Evolutionary conservation across 2,329 filamentous ascomycete species (phyloP).

Genomic region (Monosporascus sp.): DNA sequence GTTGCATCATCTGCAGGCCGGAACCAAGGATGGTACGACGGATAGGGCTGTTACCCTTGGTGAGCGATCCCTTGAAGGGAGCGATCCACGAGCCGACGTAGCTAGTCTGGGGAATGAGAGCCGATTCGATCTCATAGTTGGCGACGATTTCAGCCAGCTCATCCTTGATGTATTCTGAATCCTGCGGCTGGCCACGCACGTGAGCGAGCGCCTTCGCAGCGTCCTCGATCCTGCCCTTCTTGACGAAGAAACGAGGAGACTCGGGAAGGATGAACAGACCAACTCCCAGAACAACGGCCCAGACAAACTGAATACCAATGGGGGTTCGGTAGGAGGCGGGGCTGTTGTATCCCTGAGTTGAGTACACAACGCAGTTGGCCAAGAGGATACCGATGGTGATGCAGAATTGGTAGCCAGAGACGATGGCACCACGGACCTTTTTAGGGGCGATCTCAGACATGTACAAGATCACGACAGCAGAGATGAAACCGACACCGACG

Average conservation of each 20-base stretch:
- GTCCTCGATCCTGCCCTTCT: slow-evolving; percentile 56
- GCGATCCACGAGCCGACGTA: slow-evolving; percentile 57
- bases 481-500: slow-evolving; percentile 62
- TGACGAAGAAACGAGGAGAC: slow-evolving; percentile 68
- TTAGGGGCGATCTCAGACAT: slow-evolving; percentile 59
- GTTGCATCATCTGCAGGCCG: slow-evolving; percentile 28
- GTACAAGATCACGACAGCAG: slow-evolving; percentile 64
- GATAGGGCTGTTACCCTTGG: slow-evolving; percentile 49
- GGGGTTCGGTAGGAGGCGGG: slow-evolving; percentile 66
- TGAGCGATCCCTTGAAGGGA: slow-evolving; percentile 51
- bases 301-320: slow-evolving; percentile 61
- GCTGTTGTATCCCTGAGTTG: slow-evolving; percentile 52
- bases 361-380: slow-evolving; percentile 64
- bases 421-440: slow-evolving; percentile 65
- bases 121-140: slow-evolving; percentile 66
- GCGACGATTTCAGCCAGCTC: slow-evolving; percentile 71
- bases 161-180: slow-evolving; percentile 61
- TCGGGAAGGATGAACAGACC: slow-evolving; percentile 46
- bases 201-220: slow-evolving; percentile 53
- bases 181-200: slow-evolving; percentile 59
- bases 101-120: slow-evolving; percentile 50
- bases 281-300: slow-evolving; percentile 32
- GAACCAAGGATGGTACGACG: slow-evolving; percentile 44
- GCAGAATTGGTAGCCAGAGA: slow-evolving; percentile 72
- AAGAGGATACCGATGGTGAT: slow-evolving; percentile 69